Evolutionary conservation across 495 filamentous ascomycete species (phyloP), one percentile per base, ranked within the genome.

Genomic region (Penicillium samsonianum): DNA sequence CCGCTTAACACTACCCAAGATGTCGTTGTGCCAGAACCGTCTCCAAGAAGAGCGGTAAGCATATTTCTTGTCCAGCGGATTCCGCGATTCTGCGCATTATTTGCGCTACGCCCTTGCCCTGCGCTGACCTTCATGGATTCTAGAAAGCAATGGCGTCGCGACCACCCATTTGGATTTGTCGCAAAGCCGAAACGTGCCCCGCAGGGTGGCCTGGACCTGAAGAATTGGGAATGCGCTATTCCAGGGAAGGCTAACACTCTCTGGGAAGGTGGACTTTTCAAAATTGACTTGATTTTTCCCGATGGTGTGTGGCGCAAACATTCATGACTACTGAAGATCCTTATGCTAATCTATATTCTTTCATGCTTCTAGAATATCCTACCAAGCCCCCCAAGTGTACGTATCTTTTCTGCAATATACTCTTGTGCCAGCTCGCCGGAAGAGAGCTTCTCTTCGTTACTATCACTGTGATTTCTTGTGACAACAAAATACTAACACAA

Each of bases 341-440:
- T 6, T 38, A 45, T 50, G 42, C 57, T 60, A 57, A 62, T 58
- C 28, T 31, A 55, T 31, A 53, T 33, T 58, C 38, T 49, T 47
- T 55, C 48, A 50, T 30, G 60, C 46, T 41, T 71, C 59, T 65
- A 98, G 94, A 99, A 67, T 99, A 99, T 72, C 94, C 94, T 30
- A 98, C 94, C 44, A 99, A 99, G 70, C 94, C 94, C 26, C 94
- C 94, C 0, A 99, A 99, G 74, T 99, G 94, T 96, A 83, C 56
- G 84, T 78, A 31, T 33, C 12, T 6, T 16, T 26, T 25, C 19
- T 11, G 16, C 20, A 5, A 47, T 28, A 33, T 25, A 22, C 12
- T n/a, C 3, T 7, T 10, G 26, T 4, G n/a, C 3, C n/a, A 17
- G 10, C 3, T 12, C 6, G 14, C 1, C 8, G 4, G 10, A 9